phyloP scores from a whole-genome alignment of 208 protist genomes.

The Trypanosoma congolense region DNA sequence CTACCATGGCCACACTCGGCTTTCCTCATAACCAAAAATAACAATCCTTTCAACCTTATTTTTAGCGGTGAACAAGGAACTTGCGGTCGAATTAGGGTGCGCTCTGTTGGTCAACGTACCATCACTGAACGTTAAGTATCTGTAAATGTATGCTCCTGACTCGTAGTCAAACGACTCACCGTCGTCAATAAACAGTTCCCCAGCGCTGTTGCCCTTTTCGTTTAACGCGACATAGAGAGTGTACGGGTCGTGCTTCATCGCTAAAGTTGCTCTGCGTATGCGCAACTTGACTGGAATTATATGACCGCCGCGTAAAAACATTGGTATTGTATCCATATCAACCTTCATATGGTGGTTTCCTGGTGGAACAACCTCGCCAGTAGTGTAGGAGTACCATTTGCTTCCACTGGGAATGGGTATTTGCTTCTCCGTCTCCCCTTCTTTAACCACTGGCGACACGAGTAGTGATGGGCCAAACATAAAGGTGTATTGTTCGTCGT shows the following conservation, averaged over 20 bases:
- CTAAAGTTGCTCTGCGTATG: slow-evolving; percentile 72
- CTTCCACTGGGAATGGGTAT: slow-evolving; percentile 75
- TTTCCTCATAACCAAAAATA: slow-evolving; percentile 52
- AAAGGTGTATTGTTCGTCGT: slow-evolving; percentile 87
- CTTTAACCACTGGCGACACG: slow-evolving; percentile 77
- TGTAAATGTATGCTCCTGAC: slow-evolving; percentile 41
- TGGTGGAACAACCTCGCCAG: slow-evolving; percentile 29
- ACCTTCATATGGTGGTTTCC: slow-evolving; percentile 39
- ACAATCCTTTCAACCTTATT: slow-evolving; percentile 70
- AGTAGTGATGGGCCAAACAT: slow-evolving; percentile 89
- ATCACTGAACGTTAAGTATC: slow-evolving; percentile 47
- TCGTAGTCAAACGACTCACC: slow-evolving; percentile 66
- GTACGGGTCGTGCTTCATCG: slow-evolving; percentile 88
- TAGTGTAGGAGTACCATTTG: slow-evolving; percentile 74
- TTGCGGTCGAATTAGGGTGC: background rate
- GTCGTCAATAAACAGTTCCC: slow-evolving; percentile 78
- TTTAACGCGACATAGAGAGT: slow-evolving; percentile 91
- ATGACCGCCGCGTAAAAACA: slow-evolving; percentile 91
- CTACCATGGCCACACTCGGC: slow-evolving; percentile 22
- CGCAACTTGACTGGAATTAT: slow-evolving; percentile 91
- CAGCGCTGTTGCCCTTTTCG: slow-evolving; percentile 47
- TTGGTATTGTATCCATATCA: slow-evolving; percentile 83
- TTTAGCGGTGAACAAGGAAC: slow-evolving; percentile 2
- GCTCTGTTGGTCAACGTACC: slow-evolving; percentile 27
- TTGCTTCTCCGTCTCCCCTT: slow-evolving; percentile 32